Evolutionary conservation across 2,329 filamentous ascomycete genomes (phyloP), one percentile per base, ranked within the genome.

Genomic region (Sarocladium oryzae): DNA sequence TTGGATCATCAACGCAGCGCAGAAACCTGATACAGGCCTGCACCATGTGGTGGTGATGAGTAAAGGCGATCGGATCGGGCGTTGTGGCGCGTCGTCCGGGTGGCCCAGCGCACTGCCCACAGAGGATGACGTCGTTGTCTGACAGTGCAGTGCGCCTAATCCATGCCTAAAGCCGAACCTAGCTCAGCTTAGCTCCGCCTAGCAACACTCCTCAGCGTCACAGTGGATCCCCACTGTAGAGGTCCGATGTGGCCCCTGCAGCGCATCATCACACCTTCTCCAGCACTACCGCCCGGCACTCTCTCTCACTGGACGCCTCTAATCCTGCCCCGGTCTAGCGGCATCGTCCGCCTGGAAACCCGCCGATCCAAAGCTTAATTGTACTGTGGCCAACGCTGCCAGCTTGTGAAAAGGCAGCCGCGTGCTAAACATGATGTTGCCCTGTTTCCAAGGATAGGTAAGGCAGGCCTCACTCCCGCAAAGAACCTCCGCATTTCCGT

Each of bases 91-190:
- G 37, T 43, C n/a, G 40, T 9, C 40, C 40, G 23, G 18, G n/a
- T 30, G 28, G 28, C 28, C 28, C 28, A 13, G 13, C 13, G 28
- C 28, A 30, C 7, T 23, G n/a, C 7, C 40, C 40, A 18, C 15
- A 18, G 40, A 43, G n/a, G 23, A 43, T 43, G 40, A 43, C 40
- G 40, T 43, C 40, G 40, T 43, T 28, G 40, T 43, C 26, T 40
- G 36, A 18, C 36, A 4, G 16, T 40, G 36, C 36, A 21, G 33
- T 16, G 16, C n/a, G n/a, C n/a, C n/a, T n/a, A n/a, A n/a, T n/a
- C n/a, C n/a, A n/a, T n/a, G 28, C 28, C 13, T 30, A 30, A 30
- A 30, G 7, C 28, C 28, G 28, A n/a, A n/a, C n/a, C 28, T 13
- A 30, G 28, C 13, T 30, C 28, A 30, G n/a, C n/a, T 7, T 13